These are phyloP conservation scores for Malassezia japonica DNA, from an alignment of 1,284 basidiomycete species.

Conservation along the genomic window DNA sequence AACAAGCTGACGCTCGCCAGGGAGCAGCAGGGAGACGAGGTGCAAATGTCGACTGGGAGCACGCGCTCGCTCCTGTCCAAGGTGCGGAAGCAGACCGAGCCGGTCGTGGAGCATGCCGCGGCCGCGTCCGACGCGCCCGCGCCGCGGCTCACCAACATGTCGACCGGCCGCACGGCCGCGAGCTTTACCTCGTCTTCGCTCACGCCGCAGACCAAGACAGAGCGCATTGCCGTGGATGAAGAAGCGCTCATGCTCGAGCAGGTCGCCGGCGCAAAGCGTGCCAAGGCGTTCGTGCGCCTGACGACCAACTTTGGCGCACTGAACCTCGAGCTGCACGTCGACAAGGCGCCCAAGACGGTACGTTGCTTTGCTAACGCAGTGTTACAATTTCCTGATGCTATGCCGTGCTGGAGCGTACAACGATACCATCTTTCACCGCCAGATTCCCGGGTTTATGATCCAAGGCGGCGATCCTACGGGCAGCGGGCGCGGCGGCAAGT, in stretches of 20 bases:
- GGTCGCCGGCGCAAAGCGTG: constrained; percentile 51
- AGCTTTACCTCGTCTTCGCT: constrained; percentile 85
- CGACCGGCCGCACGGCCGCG: constrained; percentile 79
- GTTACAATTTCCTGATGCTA: constrained; percentile 83
- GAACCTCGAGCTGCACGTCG: constrained; percentile 83
- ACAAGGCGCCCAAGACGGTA: constrained; percentile 81
- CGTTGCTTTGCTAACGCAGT: constrained; percentile 7
- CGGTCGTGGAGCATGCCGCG: not conserved
- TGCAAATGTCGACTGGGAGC: constrained; percentile 30
- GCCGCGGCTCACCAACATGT: constrained; percentile 14
- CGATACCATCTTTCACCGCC: constrained; percentile 72
- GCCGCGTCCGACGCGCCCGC: not conserved
- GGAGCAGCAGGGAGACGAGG: constrained; percentile 16
- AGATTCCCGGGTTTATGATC: constrained; percentile 95
- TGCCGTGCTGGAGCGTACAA: constrained; percentile 70
- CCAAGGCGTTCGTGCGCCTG: constrained; percentile 55
- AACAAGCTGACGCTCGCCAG: constrained; percentile 26
- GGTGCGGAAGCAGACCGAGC: not conserved
- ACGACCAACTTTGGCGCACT: constrained; percentile 79
- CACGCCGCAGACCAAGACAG: constrained; percentile 65
- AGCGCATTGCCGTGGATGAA: constrained; percentile 81
- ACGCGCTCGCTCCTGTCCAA: not conserved
- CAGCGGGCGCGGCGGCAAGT: constrained; percentile 82
- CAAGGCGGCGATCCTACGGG: constrained; percentile 96
- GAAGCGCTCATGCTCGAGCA: constrained; percentile 71